Evolutionary conservation across 2,329 filamentous ascomycete genomes (phyloP).

Genomic region (Byssochlamys sp.): DNA sequence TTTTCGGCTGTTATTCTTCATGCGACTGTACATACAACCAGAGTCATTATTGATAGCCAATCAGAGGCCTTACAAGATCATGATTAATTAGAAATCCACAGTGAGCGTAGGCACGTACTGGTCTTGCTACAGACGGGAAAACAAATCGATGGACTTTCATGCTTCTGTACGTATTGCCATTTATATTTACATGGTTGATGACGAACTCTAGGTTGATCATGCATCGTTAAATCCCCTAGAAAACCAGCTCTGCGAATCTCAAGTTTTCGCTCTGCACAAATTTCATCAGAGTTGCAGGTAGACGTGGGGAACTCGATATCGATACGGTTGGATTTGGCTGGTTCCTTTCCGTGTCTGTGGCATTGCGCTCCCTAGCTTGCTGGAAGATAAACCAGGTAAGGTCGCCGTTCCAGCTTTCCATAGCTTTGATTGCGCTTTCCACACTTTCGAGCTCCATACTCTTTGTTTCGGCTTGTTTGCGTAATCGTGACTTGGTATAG

Average conservation of each 20-base stretch:
- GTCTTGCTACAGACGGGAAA: too few species aligned
- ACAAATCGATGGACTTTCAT: too few species aligned
- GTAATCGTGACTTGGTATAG: slow-evolving; percentile 15
- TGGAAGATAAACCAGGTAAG: slow-evolving; percentile 34
- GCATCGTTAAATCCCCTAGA: background rate
- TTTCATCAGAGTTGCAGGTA: background rate
- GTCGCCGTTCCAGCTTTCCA: slow-evolving; percentile 35
- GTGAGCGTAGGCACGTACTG: too few species aligned
- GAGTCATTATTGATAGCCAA: too few species aligned
- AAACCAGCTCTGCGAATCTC: background rate
- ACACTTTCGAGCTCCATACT: slow-evolving; percentile 14
- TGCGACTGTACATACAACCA: too few species aligned
- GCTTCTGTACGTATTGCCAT: background rate
- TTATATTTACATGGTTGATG: background rate
- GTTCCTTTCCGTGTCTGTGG: background rate
- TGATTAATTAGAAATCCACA: too few species aligned
- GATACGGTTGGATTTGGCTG: background rate
- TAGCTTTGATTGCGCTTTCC: slow-evolving; percentile 24
- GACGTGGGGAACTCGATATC: background rate
- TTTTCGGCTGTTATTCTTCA: too few species aligned
- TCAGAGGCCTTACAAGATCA: too few species aligned
- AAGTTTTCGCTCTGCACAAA: background rate
- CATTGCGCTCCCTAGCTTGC: slow-evolving; percentile 8
- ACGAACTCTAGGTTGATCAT: background rate
- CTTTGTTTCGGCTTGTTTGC: slow-evolving; percentile 3